Evolutionary conservation across 1,284 basidiomycete species (phyloP), one percentile per base, ranked within the genome.

Genomic region (Malassezia obtusa): DNA sequence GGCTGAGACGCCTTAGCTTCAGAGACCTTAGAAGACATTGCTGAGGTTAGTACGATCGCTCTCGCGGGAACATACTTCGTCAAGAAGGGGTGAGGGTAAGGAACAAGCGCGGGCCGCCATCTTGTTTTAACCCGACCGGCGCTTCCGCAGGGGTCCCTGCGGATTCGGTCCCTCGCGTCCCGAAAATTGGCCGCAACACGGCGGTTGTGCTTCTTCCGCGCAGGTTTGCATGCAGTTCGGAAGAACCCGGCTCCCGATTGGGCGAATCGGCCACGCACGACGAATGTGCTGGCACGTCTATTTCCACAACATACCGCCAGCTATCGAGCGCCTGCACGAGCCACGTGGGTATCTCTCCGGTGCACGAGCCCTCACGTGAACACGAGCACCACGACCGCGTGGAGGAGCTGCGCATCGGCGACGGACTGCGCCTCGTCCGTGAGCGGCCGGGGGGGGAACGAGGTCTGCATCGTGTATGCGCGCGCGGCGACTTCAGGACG

Each of bases 361-460:
- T 21, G n/a, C 35, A 36, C 35, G 6, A n/a, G 35, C 38, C 38
- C 10, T 37, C 45, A 46, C 31, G 31, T 24, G 21, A 25, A 36
- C 31, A 35, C 58, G 41, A 70, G 59, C 56, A 71, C 62, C 35
- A 74, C 68, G 6, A 74, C 71, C 14, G 70, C 50, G 44, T 69
- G 71, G 35, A 65, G 44, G 19, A 74, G 52, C 5, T 65, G 70
- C 21, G 70, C 73, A 24, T 60, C 64, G 32, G 66, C 59, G 22
- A 74, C 39, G 14, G 64, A 63, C 47, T 60, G 58, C 15, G 59
- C 47, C 50, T 72, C 67, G 50, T 73, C 68, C 1, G 45, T 50
- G n/a, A 74, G 22, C 9, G 68, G 60, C 45, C 72, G 67, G 11
- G 71, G 71, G 19, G 71, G 71, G 61, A 74, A 74, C 11, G 62